Evolutionary conservation across 1,284 basidiomycete genomes (phyloP).

Genomic region (Rhizoctonia solani): DNA sequence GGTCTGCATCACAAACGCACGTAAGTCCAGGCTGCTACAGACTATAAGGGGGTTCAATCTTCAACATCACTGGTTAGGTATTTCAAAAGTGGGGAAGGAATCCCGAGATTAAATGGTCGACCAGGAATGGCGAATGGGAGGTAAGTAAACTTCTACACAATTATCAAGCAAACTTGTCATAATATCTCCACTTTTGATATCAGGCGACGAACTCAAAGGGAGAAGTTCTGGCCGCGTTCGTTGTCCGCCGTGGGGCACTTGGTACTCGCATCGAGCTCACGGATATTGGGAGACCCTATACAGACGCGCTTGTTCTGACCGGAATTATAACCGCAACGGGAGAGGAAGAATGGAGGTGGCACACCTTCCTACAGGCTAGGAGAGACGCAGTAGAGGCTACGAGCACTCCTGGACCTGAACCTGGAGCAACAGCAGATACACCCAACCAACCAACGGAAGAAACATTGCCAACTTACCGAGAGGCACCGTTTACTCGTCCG

Average conservation of each 20-base stretch:
- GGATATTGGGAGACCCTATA: not conserved
- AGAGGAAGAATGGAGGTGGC: conserved; percentile 15
- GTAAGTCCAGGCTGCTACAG: not conserved
- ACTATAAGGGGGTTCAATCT: not conserved
- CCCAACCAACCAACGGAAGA: too few relatives aligned
- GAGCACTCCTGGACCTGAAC: not conserved
- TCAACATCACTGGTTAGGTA: too few relatives aligned
- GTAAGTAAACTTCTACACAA: not conserved
- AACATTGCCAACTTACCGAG: not conserved
- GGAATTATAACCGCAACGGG: not conserved
- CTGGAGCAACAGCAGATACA: not conserved
- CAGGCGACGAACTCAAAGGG: conserved; percentile 7
- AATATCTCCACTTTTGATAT: too few relatives aligned
- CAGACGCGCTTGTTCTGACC: conserved; percentile 6
- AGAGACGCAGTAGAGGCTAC: not conserved
- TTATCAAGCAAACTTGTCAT: too few relatives aligned
- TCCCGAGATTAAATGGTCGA: conserved; percentile 14
- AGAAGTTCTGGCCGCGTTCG: conserved; percentile 3
- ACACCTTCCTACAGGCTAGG: not conserved
- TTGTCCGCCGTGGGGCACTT: not conserved
- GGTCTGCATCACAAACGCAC: not conserved
- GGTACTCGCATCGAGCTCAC: conserved; percentile 16
- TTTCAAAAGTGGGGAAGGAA: conserved; percentile 18
- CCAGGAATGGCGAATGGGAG: conserved; percentile 21
- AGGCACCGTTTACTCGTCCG: conserved; percentile 19